Conservation (phyloP, 129 eudicot genomes). For the Pseudognaphalium luteoalbum region DNA sequence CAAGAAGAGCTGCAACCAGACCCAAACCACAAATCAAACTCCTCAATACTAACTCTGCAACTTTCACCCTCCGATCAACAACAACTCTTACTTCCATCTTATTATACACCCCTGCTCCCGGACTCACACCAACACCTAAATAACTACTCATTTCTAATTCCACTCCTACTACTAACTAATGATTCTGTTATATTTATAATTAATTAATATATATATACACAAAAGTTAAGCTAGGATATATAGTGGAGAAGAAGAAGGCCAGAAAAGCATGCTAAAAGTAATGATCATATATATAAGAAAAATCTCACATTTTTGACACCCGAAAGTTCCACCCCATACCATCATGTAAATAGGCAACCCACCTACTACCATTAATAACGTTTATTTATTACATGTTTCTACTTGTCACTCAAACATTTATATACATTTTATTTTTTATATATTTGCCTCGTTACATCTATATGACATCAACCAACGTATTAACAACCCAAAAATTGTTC, state of each 20-base stretch:
- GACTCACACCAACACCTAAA: neutral
- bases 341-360: neutral
- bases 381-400: neutral
- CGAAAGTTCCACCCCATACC: neutral
- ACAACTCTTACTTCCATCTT: constrained; percentile 43
- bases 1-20: constrained; percentile 63
- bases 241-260: neutral
- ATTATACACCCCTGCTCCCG: neutral
- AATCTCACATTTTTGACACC: neutral
- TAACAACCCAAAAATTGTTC: too few species aligned
- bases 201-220: too few species aligned
- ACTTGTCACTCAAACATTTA: neutral
- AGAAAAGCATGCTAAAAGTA: too few species aligned
- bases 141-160: neutral
- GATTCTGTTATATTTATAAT: too few species aligned
- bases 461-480: neutral
- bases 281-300: too few species aligned
- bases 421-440: too few species aligned
- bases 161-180: too few species aligned
- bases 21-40: constrained; percentile 53
- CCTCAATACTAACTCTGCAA: constrained; percentile 64
- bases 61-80: constrained; percentile 58
- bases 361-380: neutral
- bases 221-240: too few species aligned
- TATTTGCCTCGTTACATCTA: neutral